Evolutionary conservation across 2,329 filamentous ascomycete species (phyloP), one percentile per base, ranked within the genome.

Genomic region (Ustulina deusta): DNA sequence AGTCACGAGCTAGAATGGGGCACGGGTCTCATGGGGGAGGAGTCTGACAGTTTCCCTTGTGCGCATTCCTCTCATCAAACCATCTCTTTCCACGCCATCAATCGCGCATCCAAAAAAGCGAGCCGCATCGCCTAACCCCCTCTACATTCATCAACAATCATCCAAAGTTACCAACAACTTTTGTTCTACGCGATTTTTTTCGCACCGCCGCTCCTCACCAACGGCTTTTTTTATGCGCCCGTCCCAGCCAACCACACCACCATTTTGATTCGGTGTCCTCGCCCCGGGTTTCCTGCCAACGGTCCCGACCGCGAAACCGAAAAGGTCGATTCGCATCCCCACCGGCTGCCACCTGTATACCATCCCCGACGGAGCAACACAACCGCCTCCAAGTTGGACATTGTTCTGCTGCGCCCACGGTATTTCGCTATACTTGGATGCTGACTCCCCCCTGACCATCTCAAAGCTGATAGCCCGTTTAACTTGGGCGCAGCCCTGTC

Each of bases 21-120:
- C 69, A 71, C 72, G 59, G 70, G 66, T 68, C 64, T 63, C 67
- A 71, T 74, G 69, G 73, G 74, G 70, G 72, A 74, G 64, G 67
- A 69, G 69, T 67, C 64, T 69, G 75, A 71, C 63, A 63, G 66
- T 72, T 70, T 73, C 68, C 69, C 69, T 77, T 77, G 75, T 77
- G 75, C 75, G 75, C 75, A 75, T 76, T 77, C 74, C 74, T 75
- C 73, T 74, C 73, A 76, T 74, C 74, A 76, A 77, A 76, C 75
- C 75, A 77, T 74, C 74, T 75, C 74, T 73, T 74, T 75, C 75
- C 76, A 78, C 81, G 80, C 81, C 81, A 82, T 81, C 81, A 80
- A 81, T 80, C 85, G 85, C 86, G 85, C 85, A 88, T 87, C 85
- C 74, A 76, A 81, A 84, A 86, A 86, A 86, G 84, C 74, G 75